phyloP scores from a whole-genome alignment of 345 rosid species.

The Eucalyptus rudis region DNA sequence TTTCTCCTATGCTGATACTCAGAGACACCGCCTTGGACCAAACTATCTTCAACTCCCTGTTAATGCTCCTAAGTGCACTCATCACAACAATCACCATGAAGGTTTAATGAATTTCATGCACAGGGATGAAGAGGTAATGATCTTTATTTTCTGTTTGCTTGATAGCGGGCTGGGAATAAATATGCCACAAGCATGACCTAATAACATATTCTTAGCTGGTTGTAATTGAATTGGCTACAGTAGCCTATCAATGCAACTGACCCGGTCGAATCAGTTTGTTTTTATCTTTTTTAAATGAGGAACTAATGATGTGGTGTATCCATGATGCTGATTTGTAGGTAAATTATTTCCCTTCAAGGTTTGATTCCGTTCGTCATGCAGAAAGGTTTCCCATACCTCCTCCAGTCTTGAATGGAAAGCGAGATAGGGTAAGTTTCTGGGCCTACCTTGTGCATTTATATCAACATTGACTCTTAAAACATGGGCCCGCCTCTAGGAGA shows the following conservation, averaged over 20 bases:
- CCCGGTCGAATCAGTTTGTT: not conserved
- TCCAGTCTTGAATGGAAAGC: constrained; percentile 45
- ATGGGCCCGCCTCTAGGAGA: not conserved
- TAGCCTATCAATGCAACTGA: not conserved
- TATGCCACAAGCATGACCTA: not conserved
- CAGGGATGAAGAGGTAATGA: constrained; percentile 81
- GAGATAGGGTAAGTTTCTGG: constrained; percentile 53
- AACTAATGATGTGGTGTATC: not conserved
- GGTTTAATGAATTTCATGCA: constrained; percentile 96
- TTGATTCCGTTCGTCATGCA: constrained; percentile 64
- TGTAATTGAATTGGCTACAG: not conserved
- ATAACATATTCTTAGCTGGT: not conserved
- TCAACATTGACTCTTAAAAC: not conserved
- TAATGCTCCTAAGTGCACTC: constrained; percentile 88
- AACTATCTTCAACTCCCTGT: constrained; percentile 86
- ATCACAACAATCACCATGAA: constrained; percentile 87
- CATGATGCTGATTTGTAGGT: constrained; percentile 30
- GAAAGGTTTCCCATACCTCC: constrained; percentile 46
- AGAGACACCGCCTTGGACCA: constrained; percentile 97
- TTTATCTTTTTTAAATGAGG: not conserved
- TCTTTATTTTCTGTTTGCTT: not conserved
- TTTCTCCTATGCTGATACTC: constrained; percentile 92
- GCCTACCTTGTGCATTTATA: not conserved
- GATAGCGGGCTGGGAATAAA: not conserved
- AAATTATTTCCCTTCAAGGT: constrained; percentile 90